Percentiles rank a stretch among this genome's conserved stretches.
Conservation (phyloP, 306 rosid species). For the Quercus ilex region DNA sequence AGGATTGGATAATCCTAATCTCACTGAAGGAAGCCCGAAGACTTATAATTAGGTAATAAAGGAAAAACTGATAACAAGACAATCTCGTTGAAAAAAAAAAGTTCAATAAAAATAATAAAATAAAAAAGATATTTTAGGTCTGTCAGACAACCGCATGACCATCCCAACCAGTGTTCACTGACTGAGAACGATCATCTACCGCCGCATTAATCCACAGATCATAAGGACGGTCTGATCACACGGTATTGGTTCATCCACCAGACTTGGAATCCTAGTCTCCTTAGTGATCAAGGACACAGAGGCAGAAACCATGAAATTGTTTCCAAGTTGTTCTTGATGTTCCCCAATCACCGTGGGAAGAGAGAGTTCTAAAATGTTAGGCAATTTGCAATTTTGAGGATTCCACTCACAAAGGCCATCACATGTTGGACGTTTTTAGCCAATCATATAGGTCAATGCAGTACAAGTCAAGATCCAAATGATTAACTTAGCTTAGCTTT, state of each 20-base stretch:
- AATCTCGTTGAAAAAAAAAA: no score
- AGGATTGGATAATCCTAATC: no score
- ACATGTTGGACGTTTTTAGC: neutral
- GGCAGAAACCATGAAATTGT: no score
- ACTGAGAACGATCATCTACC: neutral
- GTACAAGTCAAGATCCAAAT: neutral
- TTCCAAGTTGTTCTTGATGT: no score
- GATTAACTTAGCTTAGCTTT: neutral
- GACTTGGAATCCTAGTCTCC: neutral
- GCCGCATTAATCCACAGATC: neutral
- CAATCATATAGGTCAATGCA: neutral
- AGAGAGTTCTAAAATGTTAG: no score
- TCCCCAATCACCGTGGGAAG: no score
- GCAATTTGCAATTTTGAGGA: no score
- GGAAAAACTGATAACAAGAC: no score
- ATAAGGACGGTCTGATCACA: neutral
- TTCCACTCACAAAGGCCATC: no score
- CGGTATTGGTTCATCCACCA: neutral
- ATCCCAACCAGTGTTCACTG: neutral
- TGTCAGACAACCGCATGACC: neutral
- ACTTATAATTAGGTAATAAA: no score
- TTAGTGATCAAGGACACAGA: neutral
- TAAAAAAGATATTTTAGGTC: neutral
- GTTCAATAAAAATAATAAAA: no score
- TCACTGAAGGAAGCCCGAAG: no score